Conservation (phyloP, 2,329 filamentous ascomycete species). For the Teratosphaeria nubilosa region DNA sequence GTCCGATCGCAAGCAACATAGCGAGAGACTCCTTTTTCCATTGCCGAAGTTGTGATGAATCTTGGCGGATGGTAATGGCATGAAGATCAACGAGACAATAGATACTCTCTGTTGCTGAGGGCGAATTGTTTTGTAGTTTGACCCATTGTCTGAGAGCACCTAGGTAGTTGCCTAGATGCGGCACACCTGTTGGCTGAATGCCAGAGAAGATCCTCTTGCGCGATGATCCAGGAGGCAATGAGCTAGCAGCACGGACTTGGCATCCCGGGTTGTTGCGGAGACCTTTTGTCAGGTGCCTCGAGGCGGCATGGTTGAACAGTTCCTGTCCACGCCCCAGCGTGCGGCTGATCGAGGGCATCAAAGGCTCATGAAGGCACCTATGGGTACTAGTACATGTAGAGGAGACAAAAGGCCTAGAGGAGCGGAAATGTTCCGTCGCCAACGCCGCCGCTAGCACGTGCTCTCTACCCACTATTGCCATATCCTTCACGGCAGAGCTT, state of each 20-base stretch:
- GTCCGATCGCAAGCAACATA: constrained; percentile 69
- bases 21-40: constrained; percentile 68
- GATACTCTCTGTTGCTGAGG: constrained; percentile 51
- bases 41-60: constrained; percentile 49
- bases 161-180: constrained; percentile 90
- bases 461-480: background rate
- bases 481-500: background rate
- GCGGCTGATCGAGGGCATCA: background rate
- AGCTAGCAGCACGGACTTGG: background rate
- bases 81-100: constrained; percentile 92
- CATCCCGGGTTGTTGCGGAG: background rate
- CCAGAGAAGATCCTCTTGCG: constrained; percentile 71
- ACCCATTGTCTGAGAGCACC: constrained; percentile 85
- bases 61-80: constrained; percentile 72
- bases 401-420: background rate
- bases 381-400: background rate
- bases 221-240: constrained; percentile 3
- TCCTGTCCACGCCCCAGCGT: background rate
- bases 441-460: background rate
- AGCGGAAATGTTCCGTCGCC: background rate
- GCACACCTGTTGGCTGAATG: constrained; percentile 90
- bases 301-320: background rate
- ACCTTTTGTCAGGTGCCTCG: background rate
- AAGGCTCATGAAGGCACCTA: background rate
- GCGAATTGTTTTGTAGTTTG: constrained; percentile 57